Conservation (phyloP, 2,329 filamentous ascomycete species). For the Penicillium sp. region DNA sequence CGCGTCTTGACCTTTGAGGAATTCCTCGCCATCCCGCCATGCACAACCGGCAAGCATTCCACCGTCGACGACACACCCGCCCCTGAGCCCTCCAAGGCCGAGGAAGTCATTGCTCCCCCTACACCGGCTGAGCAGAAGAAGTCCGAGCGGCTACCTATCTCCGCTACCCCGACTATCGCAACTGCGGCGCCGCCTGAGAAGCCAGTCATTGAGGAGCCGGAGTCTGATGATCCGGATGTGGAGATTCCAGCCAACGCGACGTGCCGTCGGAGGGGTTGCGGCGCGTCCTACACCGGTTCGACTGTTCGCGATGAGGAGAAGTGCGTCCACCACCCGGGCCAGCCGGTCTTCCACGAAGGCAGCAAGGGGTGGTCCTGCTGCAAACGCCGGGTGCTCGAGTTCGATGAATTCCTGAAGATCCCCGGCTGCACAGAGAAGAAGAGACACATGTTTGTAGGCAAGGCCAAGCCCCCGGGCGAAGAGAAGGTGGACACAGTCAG, state of each 20-base stretch:
- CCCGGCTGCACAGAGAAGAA: conserved; percentile 81
- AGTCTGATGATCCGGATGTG: conserved; percentile 77
- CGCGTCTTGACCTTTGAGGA: conserved; percentile 97
- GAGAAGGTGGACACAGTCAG: conserved; percentile 76
- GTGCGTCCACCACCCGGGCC: conserved; percentile 86
- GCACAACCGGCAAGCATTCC: conserved; percentile 89
- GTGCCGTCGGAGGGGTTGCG: conserved; percentile 78
- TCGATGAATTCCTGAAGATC: conserved; percentile 97
- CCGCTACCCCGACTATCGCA: conserved; percentile 26
- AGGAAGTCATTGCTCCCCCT: conserved; percentile 21
- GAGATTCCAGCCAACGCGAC: conserved; percentile 69
- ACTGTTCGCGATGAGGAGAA: conserved; percentile 64
- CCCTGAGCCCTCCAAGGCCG: conserved; percentile 41
- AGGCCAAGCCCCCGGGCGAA: conserved; percentile 65
- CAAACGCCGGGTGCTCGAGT: conserved; percentile 90
- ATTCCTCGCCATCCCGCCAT: conserved; percentile 88
- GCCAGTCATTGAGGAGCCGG: conserved; percentile 61
- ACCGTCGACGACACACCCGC: conserved; percentile 71
- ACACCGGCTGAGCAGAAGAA: conserved; percentile 19
- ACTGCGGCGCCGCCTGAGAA: conserved; percentile 30
- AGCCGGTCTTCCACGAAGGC: conserved; percentile 93
- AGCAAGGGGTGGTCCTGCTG: conserved; percentile 98
- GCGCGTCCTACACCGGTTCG: conserved; percentile 59
- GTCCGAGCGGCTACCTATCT: conserved; percentile 20
- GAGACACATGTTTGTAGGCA: conserved; percentile 78